Evolutionary conservation across 176 grass and related monocot species (phyloP).

Genomic region (Chrysopogon serrulatus): DNA sequence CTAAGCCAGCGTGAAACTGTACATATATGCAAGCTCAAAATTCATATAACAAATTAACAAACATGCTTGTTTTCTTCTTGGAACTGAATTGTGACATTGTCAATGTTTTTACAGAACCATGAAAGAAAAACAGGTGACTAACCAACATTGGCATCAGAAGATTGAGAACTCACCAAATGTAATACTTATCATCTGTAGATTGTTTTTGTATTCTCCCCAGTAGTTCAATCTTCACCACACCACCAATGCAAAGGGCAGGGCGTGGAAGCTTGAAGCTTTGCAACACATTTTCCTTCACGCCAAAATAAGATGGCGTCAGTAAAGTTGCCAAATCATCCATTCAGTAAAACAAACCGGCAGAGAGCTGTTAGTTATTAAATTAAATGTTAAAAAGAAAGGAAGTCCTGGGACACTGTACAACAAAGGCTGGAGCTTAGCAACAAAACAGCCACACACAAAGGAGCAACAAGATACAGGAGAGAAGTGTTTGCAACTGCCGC

Average conservation of each 20-base stretch:
- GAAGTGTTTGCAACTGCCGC: not conserved
- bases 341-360: not conserved
- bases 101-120: not conserved
- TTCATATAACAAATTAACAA: not conserved
- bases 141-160: not conserved
- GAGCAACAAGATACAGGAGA: not conserved
- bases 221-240: constrained; percentile 73
- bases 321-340: not conserved
- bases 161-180: constrained; percentile 70
- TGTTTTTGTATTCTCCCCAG: constrained; percentile 69
- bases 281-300: constrained; percentile 54
- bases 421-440: not conserved
- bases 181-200: constrained; percentile 54
- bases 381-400: not conserved
- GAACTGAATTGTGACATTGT: not conserved
- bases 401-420: not conserved
- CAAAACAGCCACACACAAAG: not conserved
- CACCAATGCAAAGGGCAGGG: constrained; percentile 75
- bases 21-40: not conserved
- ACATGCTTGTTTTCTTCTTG: not conserved
- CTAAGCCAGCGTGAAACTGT: not conserved
- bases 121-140: not conserved
- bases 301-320: constrained; percentile 6
- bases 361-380: not conserved
- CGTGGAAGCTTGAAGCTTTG: constrained; percentile 72